Percentiles rank a stretch among this genome's conserved stretches.
phyloP scores from a whole-genome alignment of 768 basidiomycete genomes.

The Tremella yokohamensis region DNA sequence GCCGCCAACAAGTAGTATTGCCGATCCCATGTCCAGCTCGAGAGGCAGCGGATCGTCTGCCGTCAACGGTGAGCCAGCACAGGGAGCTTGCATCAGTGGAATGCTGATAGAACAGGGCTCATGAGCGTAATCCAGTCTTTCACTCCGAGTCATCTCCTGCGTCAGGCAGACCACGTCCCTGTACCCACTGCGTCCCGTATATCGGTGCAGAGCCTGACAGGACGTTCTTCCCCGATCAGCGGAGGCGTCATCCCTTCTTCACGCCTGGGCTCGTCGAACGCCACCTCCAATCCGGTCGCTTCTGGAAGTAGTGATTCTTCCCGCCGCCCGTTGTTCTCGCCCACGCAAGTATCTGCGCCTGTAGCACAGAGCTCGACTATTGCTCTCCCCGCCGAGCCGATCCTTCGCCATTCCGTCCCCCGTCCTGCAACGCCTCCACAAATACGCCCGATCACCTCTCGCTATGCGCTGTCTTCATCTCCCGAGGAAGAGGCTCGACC shows the following conservation, averaged over 20 bases:
- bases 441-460: neutral
- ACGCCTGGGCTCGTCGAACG: slow-evolving; percentile 1
- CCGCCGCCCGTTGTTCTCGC: slow-evolving; percentile 35
- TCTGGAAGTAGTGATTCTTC: slow-evolving; percentile 19
- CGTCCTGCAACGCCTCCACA: neutral
- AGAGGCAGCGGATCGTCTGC: neutral
- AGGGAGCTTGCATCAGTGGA: neutral
- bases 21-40: neutral
- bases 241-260: neutral
- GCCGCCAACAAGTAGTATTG: neutral
- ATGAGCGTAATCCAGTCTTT: slow-evolving; percentile 25
- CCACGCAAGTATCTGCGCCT: slow-evolving; percentile 28
- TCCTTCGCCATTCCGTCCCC: neutral
- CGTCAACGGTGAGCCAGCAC: no score
- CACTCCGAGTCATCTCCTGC: slow-evolving; percentile 13
- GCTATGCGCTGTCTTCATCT: neutral
- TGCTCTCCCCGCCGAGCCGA: neutral
- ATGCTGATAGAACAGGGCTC: slow-evolving; percentile 4
- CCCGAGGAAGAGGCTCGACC: neutral
- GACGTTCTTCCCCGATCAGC: slow-evolving; percentile 5
- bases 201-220: no score
- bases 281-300: slow-evolving; percentile 8
- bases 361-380: neutral
- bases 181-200: slow-evolving; percentile 5
- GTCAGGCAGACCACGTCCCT: slow-evolving; percentile 5